These are phyloP conservation scores for Blastocladiella britannica DNA, from an alignment of 192 early-diverging fungal genomes.

Conservation along the genomic window DNA sequence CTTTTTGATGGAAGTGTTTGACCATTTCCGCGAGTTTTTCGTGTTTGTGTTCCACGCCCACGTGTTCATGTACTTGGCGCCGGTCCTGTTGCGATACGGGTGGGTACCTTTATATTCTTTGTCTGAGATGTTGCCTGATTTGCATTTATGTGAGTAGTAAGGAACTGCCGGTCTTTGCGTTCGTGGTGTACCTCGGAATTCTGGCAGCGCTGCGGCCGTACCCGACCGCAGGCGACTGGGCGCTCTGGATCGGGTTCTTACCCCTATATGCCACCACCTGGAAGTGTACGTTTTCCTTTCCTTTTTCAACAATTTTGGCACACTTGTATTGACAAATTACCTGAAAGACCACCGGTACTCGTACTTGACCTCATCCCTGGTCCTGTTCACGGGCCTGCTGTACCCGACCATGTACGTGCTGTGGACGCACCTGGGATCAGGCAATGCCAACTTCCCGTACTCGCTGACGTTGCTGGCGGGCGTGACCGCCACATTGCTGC, in stretches of 20 bases:
- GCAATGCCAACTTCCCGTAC: slow-evolving; percentile 97
- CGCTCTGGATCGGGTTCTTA: slow-evolving; percentile 60
- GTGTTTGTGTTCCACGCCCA: slow-evolving; percentile 82
- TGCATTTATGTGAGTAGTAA: slow-evolving; percentile 15
- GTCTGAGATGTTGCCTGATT: slow-evolving; percentile 1
- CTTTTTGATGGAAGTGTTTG: slow-evolving; percentile 99
- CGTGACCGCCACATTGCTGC: background rate
- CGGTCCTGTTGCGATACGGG: slow-evolving; percentile 59
- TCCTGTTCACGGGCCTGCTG: slow-evolving; percentile 52
- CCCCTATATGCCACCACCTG: slow-evolving; percentile 61
- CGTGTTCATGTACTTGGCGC: slow-evolving; percentile 69
- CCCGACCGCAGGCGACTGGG: slow-evolving; percentile 68
- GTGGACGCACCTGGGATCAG: slow-evolving; percentile 89
- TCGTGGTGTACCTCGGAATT: slow-evolving; percentile 44
- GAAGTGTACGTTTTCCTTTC: slow-evolving; percentile 49
- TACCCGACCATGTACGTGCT: slow-evolving; percentile 80
- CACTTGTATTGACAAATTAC: background rate
- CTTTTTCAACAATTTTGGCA: background rate
- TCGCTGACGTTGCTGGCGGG: slow-evolving; percentile 70
- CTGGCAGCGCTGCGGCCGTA: slow-evolving; percentile 83
- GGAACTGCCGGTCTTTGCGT: slow-evolving; percentile 56
- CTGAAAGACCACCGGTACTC: slow-evolving; percentile 57
- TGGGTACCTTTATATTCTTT: slow-evolving; percentile 9
- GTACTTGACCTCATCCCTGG: slow-evolving; percentile 46
- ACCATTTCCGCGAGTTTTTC: slow-evolving; percentile 90